Conservation (phyloP, 305 asterid species). For the Nicotiana rustica region DNA sequence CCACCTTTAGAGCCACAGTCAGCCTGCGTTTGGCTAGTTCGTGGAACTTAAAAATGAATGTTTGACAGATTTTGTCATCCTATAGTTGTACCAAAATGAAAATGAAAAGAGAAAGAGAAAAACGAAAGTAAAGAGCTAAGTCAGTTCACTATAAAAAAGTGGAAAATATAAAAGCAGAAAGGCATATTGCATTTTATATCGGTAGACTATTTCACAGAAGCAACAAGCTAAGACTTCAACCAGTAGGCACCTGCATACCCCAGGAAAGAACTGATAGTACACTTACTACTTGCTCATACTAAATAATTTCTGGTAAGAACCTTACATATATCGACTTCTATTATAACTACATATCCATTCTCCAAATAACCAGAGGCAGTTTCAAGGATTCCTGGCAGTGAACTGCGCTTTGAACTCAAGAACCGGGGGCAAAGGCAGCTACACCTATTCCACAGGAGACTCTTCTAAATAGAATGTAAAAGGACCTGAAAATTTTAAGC, state of each 20-base stretch:
- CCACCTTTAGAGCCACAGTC: too few relatives aligned
- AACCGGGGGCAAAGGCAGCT: not conserved
- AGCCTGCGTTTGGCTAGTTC: too few relatives aligned
- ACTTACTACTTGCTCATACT: not conserved
- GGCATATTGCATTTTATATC: not conserved
- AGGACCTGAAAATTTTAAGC: not conserved
- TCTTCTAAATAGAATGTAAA: not conserved
- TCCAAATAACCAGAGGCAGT: not conserved
- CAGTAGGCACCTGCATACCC: not conserved
- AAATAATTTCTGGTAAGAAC: not conserved
- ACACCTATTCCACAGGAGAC: not conserved
- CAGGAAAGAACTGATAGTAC: not conserved
- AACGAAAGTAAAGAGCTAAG: not conserved
- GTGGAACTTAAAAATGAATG: too few relatives aligned
- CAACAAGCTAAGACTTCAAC: not conserved
- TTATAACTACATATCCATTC: not conserved
- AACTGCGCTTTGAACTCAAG: not conserved
- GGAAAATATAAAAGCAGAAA: not conserved
- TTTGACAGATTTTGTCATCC: too few relatives aligned
- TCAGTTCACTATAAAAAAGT: not conserved
- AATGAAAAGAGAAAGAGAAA: too few relatives aligned
- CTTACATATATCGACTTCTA: slow-evolving; percentile 1
- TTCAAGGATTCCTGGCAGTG: not conserved
- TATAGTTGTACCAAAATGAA: too few relatives aligned
- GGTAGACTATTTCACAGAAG: not conserved